phyloP scores from a whole-genome alignment of 2,329 filamentous ascomycete genomes.

The Fusarium torulosum region DNA sequence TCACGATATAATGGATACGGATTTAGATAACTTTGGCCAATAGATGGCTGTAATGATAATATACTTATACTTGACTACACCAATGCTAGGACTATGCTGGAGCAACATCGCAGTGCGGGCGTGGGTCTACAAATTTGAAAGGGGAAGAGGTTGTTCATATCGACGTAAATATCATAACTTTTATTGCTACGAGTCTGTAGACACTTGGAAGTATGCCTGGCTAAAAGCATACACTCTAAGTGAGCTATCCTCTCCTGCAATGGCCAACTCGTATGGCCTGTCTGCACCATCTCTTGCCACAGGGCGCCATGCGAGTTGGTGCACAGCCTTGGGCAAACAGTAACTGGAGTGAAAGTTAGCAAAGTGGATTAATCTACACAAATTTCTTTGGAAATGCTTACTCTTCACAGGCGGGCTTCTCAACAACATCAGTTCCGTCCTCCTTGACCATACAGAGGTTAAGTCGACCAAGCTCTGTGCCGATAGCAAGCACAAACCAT shows the following conservation, averaged over 20 bases:
- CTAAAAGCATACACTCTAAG: slow-evolving; percentile 67
- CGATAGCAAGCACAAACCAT: slow-evolving; percentile 64
- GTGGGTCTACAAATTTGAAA: not conserved
- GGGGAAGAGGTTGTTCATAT: not conserved
- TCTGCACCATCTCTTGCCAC: slow-evolving; percentile 46
- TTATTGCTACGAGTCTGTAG: slow-evolving; percentile 36
- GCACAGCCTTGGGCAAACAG: slow-evolving; percentile 71
- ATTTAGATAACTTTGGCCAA: slow-evolving; percentile 31
- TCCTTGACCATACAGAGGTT: slow-evolving; percentile 58
- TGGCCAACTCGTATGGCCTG: slow-evolving; percentile 58
- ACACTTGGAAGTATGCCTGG: slow-evolving; percentile 43
- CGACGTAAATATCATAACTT: slow-evolving; percentile 19
- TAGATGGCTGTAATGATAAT: slow-evolving; percentile 44
- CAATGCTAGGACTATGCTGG: not conserved
- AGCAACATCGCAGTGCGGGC: not conserved
- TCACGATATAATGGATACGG: slow-evolving; percentile 40
- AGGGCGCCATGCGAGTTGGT: slow-evolving; percentile 78
- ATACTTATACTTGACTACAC: slow-evolving; percentile 8
- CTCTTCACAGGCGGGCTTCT: slow-evolving; percentile 54
- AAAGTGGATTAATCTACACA: not conserved
- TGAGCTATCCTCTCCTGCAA: slow-evolving; percentile 72
- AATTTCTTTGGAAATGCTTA: slow-evolving; percentile 49
- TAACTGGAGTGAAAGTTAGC: slow-evolving; percentile 46
- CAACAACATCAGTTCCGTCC: slow-evolving; percentile 55
- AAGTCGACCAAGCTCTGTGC: slow-evolving; percentile 67